Percentiles rank a stretch among this genome's conserved stretches.
phyloP scores from a whole-genome alignment of 768 basidiomycete species.

The Pulveroboletus frians region DNA sequence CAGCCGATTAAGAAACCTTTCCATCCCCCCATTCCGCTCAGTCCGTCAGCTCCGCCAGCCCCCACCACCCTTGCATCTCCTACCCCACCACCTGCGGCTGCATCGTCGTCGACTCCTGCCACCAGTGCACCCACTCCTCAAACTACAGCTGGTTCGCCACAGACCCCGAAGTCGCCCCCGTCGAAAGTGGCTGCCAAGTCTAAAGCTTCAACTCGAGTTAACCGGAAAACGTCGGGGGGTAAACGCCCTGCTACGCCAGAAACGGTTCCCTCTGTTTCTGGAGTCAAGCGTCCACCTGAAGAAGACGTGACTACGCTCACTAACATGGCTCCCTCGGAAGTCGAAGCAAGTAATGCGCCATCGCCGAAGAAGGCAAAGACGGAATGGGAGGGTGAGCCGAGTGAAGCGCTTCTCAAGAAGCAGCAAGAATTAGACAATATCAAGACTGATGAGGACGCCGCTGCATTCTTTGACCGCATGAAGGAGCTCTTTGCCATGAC shows the following conservation, averaged over 20 bases:
- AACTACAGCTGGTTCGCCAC: conserved; percentile 50
- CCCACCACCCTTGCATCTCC: conserved; percentile 20
- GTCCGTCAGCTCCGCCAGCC: conserved; percentile 18
- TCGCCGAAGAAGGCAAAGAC: conserved; percentile 69
- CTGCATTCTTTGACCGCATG: conserved; percentile 58
- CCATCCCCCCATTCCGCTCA: conserved; percentile 17
- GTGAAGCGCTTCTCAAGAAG: conserved; percentile 42
- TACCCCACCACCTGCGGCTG: conserved; percentile 43
- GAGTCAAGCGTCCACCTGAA: conserved; percentile 33
- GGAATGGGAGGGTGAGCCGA: conserved; percentile 63
- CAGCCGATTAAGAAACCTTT: conserved; percentile 17
- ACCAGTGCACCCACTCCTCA: conserved; percentile 38
- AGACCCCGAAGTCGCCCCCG: conserved; percentile 69
- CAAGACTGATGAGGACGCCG: conserved; percentile 64
- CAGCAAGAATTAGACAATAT: conserved; percentile 40
- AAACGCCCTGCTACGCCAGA: conserved; percentile 33
- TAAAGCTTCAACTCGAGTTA: conserved; percentile 30
- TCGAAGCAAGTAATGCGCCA: conserved; percentile 43
- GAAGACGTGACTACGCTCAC: conserved; percentile 29
- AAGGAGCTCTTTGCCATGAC: conserved; percentile 56
- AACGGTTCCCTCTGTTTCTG: conserved; percentile 26
- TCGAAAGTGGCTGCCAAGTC: conserved; percentile 45
- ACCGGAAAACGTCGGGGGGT: conserved; percentile 31
- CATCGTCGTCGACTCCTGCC: conserved; percentile 48
- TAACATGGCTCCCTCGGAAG: conserved; percentile 30